Evolutionary conservation across 768 basidiomycete species (phyloP), one percentile per base, ranked within the genome.

Genomic region (Dacryopinax primogenitus): DNA sequence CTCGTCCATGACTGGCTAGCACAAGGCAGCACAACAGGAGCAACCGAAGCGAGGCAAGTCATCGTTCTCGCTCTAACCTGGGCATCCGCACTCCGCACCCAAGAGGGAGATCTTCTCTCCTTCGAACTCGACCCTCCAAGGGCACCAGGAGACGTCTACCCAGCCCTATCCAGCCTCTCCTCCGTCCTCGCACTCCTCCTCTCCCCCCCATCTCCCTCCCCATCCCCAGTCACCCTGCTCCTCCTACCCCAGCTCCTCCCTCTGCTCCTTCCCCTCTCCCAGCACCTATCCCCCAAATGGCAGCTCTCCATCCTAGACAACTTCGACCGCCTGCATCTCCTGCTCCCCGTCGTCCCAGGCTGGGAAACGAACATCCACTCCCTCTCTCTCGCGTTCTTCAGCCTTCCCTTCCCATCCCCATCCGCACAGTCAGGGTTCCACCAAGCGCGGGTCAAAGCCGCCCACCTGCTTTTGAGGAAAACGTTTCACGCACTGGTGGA

Each of bases 221-320:
- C 13, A 13, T 30, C 26, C 51, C 9, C 51, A 3, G 13, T 58
- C 13, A 58, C 51, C 7, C 51, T 28, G 26, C 51, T 28, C 30
- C 51, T 58, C 30, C 51, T 58, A 13, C 51, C 51, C 51, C 15
- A 26, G 23, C 67, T 72, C 39, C 71, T 71, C 64, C 37, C 63
- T 9, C 71, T 77, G 18, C 70, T 79, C 28, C 66, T 77, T 62
- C 66, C 70, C 12, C 73, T 77, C 44, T 70, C 74, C 0, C 68
- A 71, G 0, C 71, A 76, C 63, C 71, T 78, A 0, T 71, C 70
- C 21, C 70, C 69, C 33, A 36, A 33, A 9, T 65, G 70, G 61
- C 66, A 67, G 18, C 64, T 45, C 16, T 47, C 66, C 7, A 65
- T 72, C 18, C 66, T 72, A 63, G 70, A 71, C 37, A 68, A 71